Evolutionary conservation across 768 basidiomycete species (phyloP).

Genomic region (Lactifluus rugatus): DNA sequence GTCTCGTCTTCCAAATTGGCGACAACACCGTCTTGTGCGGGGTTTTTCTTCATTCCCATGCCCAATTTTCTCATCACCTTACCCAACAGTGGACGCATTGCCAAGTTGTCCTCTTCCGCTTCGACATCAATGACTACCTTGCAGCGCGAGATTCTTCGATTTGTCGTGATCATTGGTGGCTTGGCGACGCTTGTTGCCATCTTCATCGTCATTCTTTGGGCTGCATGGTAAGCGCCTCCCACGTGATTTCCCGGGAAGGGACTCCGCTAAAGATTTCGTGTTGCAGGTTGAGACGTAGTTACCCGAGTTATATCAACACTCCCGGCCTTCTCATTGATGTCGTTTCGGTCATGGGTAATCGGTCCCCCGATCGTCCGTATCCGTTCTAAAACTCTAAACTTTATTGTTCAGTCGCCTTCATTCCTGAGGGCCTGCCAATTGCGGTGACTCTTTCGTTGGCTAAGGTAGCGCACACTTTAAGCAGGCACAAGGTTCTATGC

Average conservation of each 20-base stretch:
- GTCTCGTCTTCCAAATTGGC: conserved; percentile 40
- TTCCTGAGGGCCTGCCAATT: conserved; percentile 46
- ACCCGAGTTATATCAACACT: conserved; percentile 39
- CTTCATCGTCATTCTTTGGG: conserved; percentile 44
- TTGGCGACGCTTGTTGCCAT: conserved; percentile 37
- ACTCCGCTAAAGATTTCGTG: conserved; percentile 5
- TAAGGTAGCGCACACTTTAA: conserved; percentile 36
- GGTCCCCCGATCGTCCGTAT: not conserved
- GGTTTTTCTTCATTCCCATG: conserved; percentile 19
- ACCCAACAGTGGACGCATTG: conserved; percentile 29
- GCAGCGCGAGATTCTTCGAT: conserved; percentile 44
- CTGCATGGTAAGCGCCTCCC: conserved; percentile 26
- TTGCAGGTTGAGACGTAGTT: conserved; percentile 33
- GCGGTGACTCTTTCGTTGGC: conserved; percentile 47
- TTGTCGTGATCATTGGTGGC: conserved; percentile 43
- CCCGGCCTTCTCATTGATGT: conserved; percentile 44
- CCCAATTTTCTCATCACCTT: not conserved
- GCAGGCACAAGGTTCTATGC: conserved; percentile 43
- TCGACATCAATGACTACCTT: conserved; percentile 36
- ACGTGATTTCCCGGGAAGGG: not conserved
- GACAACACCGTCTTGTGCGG: conserved; percentile 41
- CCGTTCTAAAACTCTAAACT: not conserved
- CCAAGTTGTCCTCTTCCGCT: conserved; percentile 28
- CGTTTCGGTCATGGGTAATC: conserved; percentile 41
- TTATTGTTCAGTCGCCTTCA: conserved; percentile 32